Evolutionary conservation across 345 rosid species (phyloP).

Genomic region (Eucalyptus sideroxylon): DNA sequence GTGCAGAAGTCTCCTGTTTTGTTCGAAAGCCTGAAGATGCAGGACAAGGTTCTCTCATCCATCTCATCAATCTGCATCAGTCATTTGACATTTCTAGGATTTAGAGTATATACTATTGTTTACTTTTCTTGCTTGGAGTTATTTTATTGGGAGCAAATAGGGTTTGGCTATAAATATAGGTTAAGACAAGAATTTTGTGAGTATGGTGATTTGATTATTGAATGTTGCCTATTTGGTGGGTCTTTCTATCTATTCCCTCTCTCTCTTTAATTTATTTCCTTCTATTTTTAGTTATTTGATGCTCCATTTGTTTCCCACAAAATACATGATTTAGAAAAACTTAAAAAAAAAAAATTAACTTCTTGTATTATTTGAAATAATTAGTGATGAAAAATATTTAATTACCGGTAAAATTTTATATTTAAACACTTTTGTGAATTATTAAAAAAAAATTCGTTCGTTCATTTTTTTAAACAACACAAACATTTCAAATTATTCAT

Average conservation of each 20-base stretch:
- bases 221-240: background rate
- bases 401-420: rapidly evolving
- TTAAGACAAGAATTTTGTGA: background rate
- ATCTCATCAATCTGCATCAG: background rate
- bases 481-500: background rate
- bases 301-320: background rate
- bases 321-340: background rate
- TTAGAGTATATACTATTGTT: background rate
- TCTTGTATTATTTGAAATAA: background rate
- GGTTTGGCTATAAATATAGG: background rate
- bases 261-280: background rate
- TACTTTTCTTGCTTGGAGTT: background rate
- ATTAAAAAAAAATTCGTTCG: too few relatives aligned
- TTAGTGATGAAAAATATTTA: background rate
- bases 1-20: background rate
- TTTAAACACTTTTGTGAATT: rapidly evolving
- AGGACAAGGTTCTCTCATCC: background rate
- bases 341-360: rapidly evolving
- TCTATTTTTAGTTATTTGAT: background rate
- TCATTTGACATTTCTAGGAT: background rate
- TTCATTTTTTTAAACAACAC: background rate
- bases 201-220: background rate
- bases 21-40: background rate
- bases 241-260: background rate
- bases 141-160: background rate